Evolutionary conservation across 2,329 filamentous ascomycete genomes (phyloP), one percentile per base, ranked within the genome.

Genomic region (Diaporthe helianthi): DNA sequence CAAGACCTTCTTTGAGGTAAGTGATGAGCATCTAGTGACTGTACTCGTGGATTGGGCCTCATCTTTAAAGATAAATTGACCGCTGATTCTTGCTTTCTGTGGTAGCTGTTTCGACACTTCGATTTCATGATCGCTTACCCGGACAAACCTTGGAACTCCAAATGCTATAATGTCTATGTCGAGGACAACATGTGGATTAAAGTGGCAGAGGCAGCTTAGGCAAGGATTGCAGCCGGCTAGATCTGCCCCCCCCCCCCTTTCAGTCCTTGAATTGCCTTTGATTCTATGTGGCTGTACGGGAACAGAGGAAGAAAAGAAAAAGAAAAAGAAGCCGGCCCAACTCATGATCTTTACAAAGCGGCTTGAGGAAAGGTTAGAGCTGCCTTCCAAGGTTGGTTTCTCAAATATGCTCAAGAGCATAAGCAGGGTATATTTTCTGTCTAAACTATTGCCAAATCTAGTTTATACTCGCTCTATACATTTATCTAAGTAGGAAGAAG

Each of bases 1-100:
- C 52, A 71, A 68, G 15, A 46, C 54, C 2, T 74, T 81, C 54
- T 78, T 81, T 29, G 79, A 82, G 78, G 80, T 81, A 71, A 71
- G 76, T 29, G 1, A 6, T 26, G 3, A 6, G 6, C 4, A 47
- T 6, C 4, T 9, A 3, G 2, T 9, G 19, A 47, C 5, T 7
- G 5, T 10, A 9, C 6, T 13, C 26, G 5, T 47, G 13, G 9
- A 4, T 15, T 22, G 19, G 2, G n/a, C 0, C n/a, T 6, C 8
- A 10, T 31, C 26, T 8, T 61, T 12, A 15, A 3, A 6, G 31
- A 36, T 5, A n/a, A 15, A 19, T 9, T 29, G 7, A 4, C 15
- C 29, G 60, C 67, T 54, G 6, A 53, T 3, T 3, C 19, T 29
- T 47, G 19, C 3, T 10, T 19, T 2, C 22, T 22, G 24, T 2